Evolutionary conservation across 2,329 filamentous ascomycete genomes (phyloP), one percentile per base, ranked within the genome.

Genomic region (Ascocoryne sarcoides): DNA sequence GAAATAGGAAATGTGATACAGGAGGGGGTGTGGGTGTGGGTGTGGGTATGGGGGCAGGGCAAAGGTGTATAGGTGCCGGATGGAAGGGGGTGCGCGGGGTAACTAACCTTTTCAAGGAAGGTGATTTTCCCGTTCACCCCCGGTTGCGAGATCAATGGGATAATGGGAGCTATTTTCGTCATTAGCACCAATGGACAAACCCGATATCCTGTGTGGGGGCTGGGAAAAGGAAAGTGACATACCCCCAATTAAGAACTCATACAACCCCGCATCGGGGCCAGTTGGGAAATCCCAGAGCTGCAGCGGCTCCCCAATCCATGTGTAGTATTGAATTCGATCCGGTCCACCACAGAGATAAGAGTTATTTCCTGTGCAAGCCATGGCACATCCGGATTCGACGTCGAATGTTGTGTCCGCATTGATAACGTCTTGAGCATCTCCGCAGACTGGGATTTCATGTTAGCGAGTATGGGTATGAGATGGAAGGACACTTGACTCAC

Each of bases 161-260:
- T 26, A 12, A 26, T 26, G 12, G 23, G 23, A 26, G 23, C 23
- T 26, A 26, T 26, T 12, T 12, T 7, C 7, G 23, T 12, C 12
- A 12, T 26, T 12, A 26, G 23, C 23, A n/a, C n/a, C n/a, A 7
- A 26, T 12, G 23, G 7, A 7, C 23, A 26, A 26, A 26, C n/a
- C n/a, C n/a, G n/a, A n/a, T n/a, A n/a, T n/a, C n/a, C n/a, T n/a
- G n/a, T n/a, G n/a, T 26, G 40, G 71, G 71, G 0, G 73, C 74
- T 50, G 81, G 73, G 38, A 81, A 65, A 16, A 77, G 76, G 19
- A 80, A 69, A 15, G 75, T 69, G n/a, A n/a, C 2, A 77, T 71
- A 33, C 76, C 75, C 19, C 73, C 74, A 33, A 81, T 71, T 4
- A 81, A 63, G 54, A 78, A 70, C 42, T 75, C 65, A 51, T 82